Base-by-base conservation (phyloP, 2,329 filamentous ascomycete genomes). In the Periconia sp. region DNA sequence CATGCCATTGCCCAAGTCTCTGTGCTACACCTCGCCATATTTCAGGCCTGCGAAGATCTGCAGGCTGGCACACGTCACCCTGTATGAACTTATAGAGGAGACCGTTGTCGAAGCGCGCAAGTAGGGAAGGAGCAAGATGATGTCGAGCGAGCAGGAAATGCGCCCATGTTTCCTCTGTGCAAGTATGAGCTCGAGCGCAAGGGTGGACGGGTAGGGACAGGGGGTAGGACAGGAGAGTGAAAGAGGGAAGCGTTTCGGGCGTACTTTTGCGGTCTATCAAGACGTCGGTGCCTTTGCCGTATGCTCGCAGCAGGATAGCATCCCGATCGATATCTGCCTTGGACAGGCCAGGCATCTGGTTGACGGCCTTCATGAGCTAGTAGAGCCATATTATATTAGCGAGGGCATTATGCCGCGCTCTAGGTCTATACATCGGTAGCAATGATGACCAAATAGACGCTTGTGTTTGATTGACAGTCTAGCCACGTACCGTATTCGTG, bases 201-300 rank as follows among this genome's bases (percentile, higher is more conserved):
- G 45, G 27, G 47, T 43, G 41, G 19, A 20, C 30, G 49, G 41
- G 43, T 48, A 33, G 50, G 45, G 15, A 58, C 56, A 15, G 18
- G n/a, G 13, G 13, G 23, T 5, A 5, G 23, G 33, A 37, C 10
- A 13, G 33, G 33, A 11, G 33, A 11, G 15, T 13, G 15, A 37
- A 11, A n/a, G 15, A 11, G 33, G 33, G 33, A n/a, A n/a, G 33
- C 15, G 33, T 37, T 37, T 13, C 33, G 13, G 18, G 64, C 81
- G 85, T 87, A 82, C 93, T 87, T 78, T 96, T 90, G 62, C 94
- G 89, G 78, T 99, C 94, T 76, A 99, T 99, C 64, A 99, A 83
- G 50, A 97, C 83, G 70, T 96, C 92, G 62, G 94, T 97, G 59
- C 92, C 91, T 73, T 94, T 88, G 64, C 94, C 94, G 75, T 97